These are phyloP conservation scores for Chlorella sp. DNA, from an alignment of 139 green algal species.

Conservation along the genomic window DNA sequence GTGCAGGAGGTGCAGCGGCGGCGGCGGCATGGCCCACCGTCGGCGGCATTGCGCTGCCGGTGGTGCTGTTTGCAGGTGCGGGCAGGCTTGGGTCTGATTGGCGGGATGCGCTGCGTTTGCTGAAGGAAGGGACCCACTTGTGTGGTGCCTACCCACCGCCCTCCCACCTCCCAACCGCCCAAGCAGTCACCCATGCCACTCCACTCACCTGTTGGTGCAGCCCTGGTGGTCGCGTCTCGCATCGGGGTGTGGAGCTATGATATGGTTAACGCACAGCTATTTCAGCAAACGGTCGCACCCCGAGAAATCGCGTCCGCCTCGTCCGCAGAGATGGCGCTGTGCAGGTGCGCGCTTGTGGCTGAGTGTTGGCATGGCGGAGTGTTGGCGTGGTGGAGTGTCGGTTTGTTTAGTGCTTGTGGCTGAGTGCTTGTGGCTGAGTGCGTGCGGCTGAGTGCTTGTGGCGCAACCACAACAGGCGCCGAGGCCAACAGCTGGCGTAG, in stretches of 20 bases:
- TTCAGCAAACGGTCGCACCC: conserved; percentile 52
- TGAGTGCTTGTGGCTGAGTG: neutral
- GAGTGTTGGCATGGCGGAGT: neutral
- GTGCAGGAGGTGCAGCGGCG: neutral
- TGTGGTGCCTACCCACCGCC: too few species aligned
- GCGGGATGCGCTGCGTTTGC: neutral
- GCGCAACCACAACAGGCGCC: too few species aligned
- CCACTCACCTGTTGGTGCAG: neutral
- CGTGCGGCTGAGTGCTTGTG: neutral
- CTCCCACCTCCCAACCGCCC: too few species aligned
- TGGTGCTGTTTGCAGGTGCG: conserved; percentile 50
- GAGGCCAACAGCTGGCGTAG: too few species aligned
- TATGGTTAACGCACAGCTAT: conserved; percentile 59
- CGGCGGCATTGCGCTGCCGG: conserved; percentile 32
- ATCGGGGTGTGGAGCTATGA: conserved; percentile 62
- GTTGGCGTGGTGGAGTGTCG: neutral
- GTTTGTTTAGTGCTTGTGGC: neutral
- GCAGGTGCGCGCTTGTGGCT: conserved; percentile 9
- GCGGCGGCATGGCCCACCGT: neutral
- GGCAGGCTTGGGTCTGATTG: neutral
- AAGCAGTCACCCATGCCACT: too few species aligned
- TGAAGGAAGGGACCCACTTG: too few species aligned
- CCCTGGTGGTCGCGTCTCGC: conserved; percentile 49
- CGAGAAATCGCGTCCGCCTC: conserved; percentile 45
- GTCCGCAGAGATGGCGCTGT: conserved; percentile 56